Conservation (phyloP, 2,329 filamentous ascomycete species). For the Conoideocrella luteorostrata region DNA sequence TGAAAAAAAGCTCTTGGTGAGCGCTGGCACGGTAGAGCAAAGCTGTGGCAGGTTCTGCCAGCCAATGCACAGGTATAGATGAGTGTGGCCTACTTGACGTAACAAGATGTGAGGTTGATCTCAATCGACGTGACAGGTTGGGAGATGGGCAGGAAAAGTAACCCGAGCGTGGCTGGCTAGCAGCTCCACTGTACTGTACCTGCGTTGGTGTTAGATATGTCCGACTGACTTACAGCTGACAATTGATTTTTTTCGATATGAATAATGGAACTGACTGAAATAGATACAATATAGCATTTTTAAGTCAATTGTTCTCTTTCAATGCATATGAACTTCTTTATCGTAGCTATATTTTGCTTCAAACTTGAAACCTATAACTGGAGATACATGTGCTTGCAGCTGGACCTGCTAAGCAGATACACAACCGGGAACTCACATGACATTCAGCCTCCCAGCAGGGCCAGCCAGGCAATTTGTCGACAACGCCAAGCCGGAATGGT, state of each 20-base stretch:
- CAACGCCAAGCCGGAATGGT: neutral
- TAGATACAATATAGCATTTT: neutral
- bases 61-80: constrained; percentile 6
- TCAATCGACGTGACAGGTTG: constrained; percentile 12
- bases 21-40: neutral
- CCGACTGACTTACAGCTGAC: no score
- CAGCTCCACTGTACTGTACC: constrained; percentile 4
- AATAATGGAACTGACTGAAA: no score
- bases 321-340: neutral
- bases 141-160: constrained; percentile 14
- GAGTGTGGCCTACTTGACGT: neutral
- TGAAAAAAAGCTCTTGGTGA: neutral
- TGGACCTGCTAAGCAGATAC: constrained; percentile 10
- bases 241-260: no score
- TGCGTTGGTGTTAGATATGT: constrained; percentile 3
- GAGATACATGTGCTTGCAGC: neutral
- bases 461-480: neutral
- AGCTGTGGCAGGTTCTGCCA: neutral
- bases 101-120: constrained; percentile 2
- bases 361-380: neutral
- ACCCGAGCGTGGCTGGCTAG: constrained; percentile 12
- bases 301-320: neutral
- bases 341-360: neutral
- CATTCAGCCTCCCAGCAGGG: neutral
- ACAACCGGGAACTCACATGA: constrained; percentile 12